Evolutionary conservation across 108 stramenopile species (phyloP).

Genomic region (Poteriospumella lacustris): DNA sequence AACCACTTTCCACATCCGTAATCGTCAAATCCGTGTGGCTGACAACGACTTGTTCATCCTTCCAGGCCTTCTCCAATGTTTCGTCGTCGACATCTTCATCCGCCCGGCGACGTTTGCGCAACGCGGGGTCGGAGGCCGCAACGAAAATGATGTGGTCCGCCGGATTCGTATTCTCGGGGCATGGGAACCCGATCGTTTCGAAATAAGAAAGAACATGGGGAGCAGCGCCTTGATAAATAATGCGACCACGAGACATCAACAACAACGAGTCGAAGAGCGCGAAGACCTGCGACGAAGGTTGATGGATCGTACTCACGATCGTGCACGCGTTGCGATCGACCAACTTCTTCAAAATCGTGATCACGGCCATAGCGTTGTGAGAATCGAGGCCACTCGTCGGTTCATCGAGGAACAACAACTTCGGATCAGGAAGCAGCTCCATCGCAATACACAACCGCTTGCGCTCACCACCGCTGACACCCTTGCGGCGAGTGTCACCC

Average conservation of each 20-base stretch:
- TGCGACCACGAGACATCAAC: background rate
- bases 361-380: conserved; percentile 29
- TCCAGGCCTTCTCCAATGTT: background rate
- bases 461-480: conserved; percentile 33
- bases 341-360: conserved; percentile 29
- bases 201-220: background rate
- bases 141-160: conserved; percentile 31
- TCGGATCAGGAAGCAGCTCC: conserved; percentile 37
- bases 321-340: conserved; percentile 38
- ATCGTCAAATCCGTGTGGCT: background rate
- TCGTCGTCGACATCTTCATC: background rate
- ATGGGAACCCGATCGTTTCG: background rate
- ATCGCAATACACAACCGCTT: conserved; percentile 35
- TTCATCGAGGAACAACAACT: conserved; percentile 43
- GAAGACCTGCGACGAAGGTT: conserved; percentile 45
- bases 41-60: background rate
- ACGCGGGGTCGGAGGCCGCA: conserved; percentile 25
- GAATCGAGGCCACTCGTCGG: conserved; percentile 47
- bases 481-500: conserved; percentile 29
- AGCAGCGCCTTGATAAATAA: background rate
- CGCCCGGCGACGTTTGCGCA: no score
- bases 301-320: conserved; percentile 45
- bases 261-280: conserved; percentile 36
- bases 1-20: background rate
- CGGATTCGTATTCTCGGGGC: conserved; percentile 31